Percentiles rank a stretch among this genome's conserved stretches.
Evolutionary conservation across 2,329 filamentous ascomycete species (phyloP).

Genomic region (Aspergillus sergii): DNA sequence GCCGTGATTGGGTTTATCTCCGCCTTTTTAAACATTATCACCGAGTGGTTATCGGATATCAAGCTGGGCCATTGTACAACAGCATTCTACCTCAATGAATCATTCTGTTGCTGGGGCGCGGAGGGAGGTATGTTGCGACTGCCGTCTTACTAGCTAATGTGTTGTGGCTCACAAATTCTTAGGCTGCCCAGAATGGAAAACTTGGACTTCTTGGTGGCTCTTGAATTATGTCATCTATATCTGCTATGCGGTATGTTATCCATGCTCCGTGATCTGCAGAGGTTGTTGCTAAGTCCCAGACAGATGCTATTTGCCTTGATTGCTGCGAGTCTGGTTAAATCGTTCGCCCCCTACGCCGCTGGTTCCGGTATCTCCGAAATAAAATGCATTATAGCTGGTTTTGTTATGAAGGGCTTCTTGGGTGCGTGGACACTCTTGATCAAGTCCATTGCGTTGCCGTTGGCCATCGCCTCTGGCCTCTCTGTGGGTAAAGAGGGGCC

Average conservation of each 20-base stretch:
- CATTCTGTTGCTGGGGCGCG: slow-evolving; percentile 97
- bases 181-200: slow-evolving; percentile 87
- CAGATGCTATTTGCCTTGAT: slow-evolving; percentile 78
- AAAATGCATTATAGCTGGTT: slow-evolving; percentile 98
- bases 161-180: slow-evolving; percentile 4
- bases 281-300: slow-evolving; percentile 5
- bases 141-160: not conserved
- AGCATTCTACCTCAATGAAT: slow-evolving; percentile 95
- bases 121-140: slow-evolving; percentile 65
- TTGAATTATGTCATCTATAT: slow-evolving; percentile 90
- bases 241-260: slow-evolving; percentile 68
- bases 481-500: slow-evolving; percentile 97
- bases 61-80: slow-evolving; percentile 96
- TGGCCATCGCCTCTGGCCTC: slow-evolving; percentile 90
- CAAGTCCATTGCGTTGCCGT: slow-evolving; percentile 86
- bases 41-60: slow-evolving; percentile 94
- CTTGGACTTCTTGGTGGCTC: slow-evolving; percentile 77
- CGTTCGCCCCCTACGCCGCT: slow-evolving; percentile 92
- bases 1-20: slow-evolving; percentile 92
- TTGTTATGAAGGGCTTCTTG: slow-evolving; percentile 98
- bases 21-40: slow-evolving; percentile 89
- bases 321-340: slow-evolving; percentile 81
- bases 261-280: not conserved
- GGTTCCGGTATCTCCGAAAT: slow-evolving; percentile 98
- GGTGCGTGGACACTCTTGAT: slow-evolving; percentile 89